Conservation (phyloP, 352 stramenopile genomes). For the Pythium folliculosum region DNA sequence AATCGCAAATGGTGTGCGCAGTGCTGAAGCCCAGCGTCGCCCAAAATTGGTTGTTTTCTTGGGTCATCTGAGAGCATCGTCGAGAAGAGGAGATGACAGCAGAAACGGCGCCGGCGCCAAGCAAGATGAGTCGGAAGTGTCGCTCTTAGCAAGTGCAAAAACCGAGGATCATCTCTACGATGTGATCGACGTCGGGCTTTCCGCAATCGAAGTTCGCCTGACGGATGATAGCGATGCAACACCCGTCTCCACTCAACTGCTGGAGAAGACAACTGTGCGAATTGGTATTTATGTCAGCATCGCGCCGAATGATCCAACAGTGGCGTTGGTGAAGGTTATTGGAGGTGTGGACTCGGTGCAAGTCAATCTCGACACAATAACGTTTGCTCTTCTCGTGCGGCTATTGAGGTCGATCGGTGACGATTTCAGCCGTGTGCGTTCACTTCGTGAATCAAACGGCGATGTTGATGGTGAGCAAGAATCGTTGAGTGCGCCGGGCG, state of each 20-base stretch:
- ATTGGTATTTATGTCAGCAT: slow-evolving; percentile 82
- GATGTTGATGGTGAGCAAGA: background rate
- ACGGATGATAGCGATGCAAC: slow-evolving; percentile 15
- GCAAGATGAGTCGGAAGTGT: slow-evolving; percentile 3
- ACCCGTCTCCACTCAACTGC: slow-evolving; percentile 40
- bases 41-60: slow-evolving; percentile 70
- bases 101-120: background rate
- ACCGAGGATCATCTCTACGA: slow-evolving; percentile 61
- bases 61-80: slow-evolving; percentile 70
- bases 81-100: slow-evolving; percentile 39
- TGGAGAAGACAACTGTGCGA: slow-evolving; percentile 74
- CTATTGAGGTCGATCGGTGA: slow-evolving; percentile 71
- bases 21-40: background rate
- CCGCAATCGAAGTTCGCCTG: slow-evolving; percentile 76
- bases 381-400: slow-evolving; percentile 58
- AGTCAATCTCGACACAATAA: slow-evolving; percentile 68
- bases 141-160: slow-evolving; percentile 1
- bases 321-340: slow-evolving; percentile 76
- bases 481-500: background rate
- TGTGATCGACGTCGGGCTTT: slow-evolving; percentile 74
- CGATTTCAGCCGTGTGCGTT: slow-evolving; percentile 44
- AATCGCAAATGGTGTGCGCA: background rate
- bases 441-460: background rate
- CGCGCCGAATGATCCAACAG: slow-evolving; percentile 71
- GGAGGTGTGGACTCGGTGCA: slow-evolving; percentile 70